phyloP scores from a whole-genome alignment of 441 rosid genomes.

The Syzygium malaccense region DNA sequence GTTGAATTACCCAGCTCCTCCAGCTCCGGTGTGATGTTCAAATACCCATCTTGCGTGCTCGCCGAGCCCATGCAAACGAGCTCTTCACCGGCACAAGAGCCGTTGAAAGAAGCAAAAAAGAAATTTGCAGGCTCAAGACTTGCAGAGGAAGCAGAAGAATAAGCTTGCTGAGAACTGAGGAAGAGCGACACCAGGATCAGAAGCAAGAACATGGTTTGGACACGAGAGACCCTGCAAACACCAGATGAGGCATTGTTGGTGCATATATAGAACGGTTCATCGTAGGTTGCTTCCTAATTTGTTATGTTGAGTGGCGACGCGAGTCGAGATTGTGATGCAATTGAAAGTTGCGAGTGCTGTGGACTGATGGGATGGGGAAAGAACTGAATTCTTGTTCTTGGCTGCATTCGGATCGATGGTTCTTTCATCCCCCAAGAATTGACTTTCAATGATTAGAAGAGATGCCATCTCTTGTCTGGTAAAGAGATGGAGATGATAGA shows the following conservation, averaged over 20 bases:
- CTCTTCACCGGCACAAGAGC: constrained; percentile 6
- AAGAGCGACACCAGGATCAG: background rate
- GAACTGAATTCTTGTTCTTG: background rate
- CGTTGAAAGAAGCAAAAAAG: constrained; percentile 14
- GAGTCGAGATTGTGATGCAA: background rate
- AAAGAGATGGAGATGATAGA: background rate
- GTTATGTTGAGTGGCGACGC: background rate
- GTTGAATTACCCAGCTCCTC: background rate
- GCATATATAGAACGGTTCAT: background rate
- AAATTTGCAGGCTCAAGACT: background rate
- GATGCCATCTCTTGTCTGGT: background rate
- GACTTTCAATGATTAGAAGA: background rate
- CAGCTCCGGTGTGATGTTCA: constrained; percentile 16
- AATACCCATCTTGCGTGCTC: constrained; percentile 6
- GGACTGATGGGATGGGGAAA: background rate
- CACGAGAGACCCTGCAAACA: background rate
- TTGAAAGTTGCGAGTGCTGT: background rate
- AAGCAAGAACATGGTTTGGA: background rate
- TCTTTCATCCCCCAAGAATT: background rate
- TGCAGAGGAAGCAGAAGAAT: constrained; percentile 3
- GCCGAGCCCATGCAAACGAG: constrained; percentile 24
- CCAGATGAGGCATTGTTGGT: background rate
- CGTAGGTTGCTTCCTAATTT: background rate
- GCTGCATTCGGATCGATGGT: background rate
- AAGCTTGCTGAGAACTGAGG: background rate